Evolutionary conservation across 1,284 basidiomycete genomes (phyloP).

Genomic region (Takashimella tepidaria): DNA sequence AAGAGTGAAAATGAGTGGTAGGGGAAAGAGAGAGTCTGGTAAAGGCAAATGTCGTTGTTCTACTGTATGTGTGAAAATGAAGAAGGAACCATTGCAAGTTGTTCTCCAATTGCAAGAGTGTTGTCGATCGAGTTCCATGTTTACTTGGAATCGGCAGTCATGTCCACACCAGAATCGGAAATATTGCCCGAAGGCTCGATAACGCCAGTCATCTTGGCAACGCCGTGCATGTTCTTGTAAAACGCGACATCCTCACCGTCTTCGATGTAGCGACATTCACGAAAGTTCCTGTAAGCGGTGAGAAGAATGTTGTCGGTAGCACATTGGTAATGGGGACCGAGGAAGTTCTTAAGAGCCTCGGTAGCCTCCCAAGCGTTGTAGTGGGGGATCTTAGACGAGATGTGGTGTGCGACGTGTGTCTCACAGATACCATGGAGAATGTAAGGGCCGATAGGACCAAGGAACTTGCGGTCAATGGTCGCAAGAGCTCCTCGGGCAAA

Average conservation of each 20-base stretch:
- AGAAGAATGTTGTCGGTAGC: constrained; percentile 53
- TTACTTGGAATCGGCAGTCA: constrained; percentile 48
- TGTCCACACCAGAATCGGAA: constrained; percentile 82
- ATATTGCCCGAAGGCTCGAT: constrained; percentile 55
- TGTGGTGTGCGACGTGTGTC: constrained; percentile 88
- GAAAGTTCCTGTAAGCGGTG: constrained; percentile 51
- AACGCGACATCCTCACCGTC: constrained; percentile 86
- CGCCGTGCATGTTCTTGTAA: constrained; percentile 80
- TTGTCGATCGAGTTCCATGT: no score
- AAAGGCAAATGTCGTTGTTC: no score
- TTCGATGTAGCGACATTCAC: constrained; percentile 68
- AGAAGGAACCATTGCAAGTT: no score
- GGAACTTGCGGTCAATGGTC: constrained; percentile 83
- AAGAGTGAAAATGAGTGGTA: no score
- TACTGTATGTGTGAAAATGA: no score
- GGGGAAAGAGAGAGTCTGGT: no score
- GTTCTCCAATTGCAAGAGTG: no score
- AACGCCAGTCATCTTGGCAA: constrained; percentile 65
- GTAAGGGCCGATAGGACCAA: constrained; percentile 73
- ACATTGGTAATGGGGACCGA: constrained; percentile 56
- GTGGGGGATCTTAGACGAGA: constrained; percentile 89
- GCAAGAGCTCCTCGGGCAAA: constrained; percentile 92
- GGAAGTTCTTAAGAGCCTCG: constrained; percentile 74
- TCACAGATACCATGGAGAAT: constrained; percentile 80
- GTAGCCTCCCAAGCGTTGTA: constrained; percentile 84